These are phyloP conservation scores for Trichophyton rubrum DNA, from an alignment of 2,329 filamentous ascomycete species.

Conservation along the genomic window DNA sequence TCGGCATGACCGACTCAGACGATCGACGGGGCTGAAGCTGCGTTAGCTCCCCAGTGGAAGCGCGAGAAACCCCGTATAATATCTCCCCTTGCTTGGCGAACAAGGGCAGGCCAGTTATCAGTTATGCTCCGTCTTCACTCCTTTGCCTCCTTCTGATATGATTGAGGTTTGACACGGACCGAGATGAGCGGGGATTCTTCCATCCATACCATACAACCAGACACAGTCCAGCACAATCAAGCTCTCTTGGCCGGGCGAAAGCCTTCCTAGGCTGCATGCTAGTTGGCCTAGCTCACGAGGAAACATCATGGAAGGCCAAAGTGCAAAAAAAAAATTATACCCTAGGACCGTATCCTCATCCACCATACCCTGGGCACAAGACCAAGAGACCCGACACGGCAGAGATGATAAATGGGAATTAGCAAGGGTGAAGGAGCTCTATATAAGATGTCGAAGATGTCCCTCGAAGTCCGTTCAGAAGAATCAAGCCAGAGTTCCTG, in stretches of 20 bases:
- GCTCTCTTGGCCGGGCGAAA: neutral
- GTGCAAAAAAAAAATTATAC: neutral
- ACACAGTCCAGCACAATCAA: neutral
- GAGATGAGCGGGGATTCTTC: conserved; percentile 1
- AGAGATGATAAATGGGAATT: neutral
- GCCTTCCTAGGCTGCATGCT: neutral
- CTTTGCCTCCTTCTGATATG: neutral
- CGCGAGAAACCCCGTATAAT: conserved; percentile 1
- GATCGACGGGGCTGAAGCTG: neutral
- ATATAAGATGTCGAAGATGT: neutral
- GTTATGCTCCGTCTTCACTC: neutral
- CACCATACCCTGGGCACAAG: neutral
- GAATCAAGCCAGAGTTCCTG: conserved; percentile 2
- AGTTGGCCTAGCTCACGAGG: neutral
- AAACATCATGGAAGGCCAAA: neutral
- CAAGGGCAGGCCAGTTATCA: neutral
- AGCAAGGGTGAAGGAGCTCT: neutral
- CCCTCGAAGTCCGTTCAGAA: neutral
- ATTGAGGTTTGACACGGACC: neutral
- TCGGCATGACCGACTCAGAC: conserved; percentile 2
- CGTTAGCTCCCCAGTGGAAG: neutral
- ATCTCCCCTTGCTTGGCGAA: conserved; percentile 3
- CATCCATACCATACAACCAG: neutral
- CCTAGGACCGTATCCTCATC: neutral
- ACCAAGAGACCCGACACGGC: neutral